Base-by-base conservation (phyloP, 139 green algal genomes). In the Micractinium sp. region DNA sequence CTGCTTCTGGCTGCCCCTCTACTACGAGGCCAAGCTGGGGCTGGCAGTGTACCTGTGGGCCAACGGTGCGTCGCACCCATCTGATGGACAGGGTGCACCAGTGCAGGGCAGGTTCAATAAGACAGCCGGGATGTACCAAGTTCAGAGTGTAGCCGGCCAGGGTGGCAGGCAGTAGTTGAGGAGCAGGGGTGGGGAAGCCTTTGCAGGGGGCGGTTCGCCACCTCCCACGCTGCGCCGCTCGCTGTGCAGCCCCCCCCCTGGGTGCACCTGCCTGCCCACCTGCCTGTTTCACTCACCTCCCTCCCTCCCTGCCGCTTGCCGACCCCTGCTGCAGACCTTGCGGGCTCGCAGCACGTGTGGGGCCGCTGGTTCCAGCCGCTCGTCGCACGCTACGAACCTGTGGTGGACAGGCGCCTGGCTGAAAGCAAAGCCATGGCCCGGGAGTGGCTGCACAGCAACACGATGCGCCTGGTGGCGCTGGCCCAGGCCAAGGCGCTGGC, bases 31-130 rank as follows among this genome's bases (percentile, higher is more conserved):
- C 9, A 95, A 94, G 85, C 85, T 96, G 22, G 89, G 87, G 19
- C 91, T 94, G 69, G 92, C 92, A 31, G 71, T 93, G 9, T 96
- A 93, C 47, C 87, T 96, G 33, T 96, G 94, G 93, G 81, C 33
- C 31, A 87, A 74, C 25, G 87, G 47, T 61, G 85, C 35, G 38
- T 31, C 2, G 25, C 53, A n/a, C n/a, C n/a, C n/a, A n/a, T n/a
- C n/a, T n/a, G 31, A 2, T 69, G 29, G 35, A 67, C 20, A 71
- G 63, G 63, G 63, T 71, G 61, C 7, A 33, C 33, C 33, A 12
- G 82, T 33, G 18, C 75, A 16, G 60, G 60, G 71, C 71, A 0
- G 84, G 36, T 22, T 69, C 69, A 69, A 23, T 67, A 16, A 23
- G 60, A 67, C 60, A 67, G 60, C 60, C 63, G 63, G 63, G 47